A percentile compares a stretch with the other conserved stretches of the same genome.
Evolutionary conservation across 2,329 filamentous ascomycete genomes (phyloP).

Genomic region (Alternaria ethzedia): DNA sequence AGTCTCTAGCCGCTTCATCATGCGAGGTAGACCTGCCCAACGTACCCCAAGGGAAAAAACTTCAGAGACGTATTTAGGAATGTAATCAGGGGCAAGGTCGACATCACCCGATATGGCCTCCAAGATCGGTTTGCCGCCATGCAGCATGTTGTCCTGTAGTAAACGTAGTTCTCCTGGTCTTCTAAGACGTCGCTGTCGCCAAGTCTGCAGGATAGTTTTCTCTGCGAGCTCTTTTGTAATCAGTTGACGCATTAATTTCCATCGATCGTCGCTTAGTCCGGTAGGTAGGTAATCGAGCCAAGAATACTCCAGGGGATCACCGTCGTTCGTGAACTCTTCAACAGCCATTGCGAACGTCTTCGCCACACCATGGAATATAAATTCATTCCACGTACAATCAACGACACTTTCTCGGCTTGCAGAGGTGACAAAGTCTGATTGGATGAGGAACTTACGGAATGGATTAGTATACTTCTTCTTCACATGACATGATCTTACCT

Average conservation of each 20-base stretch:
- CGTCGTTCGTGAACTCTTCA: constrained; percentile 8
- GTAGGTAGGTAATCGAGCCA: constrained; percentile 28
- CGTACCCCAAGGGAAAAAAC: constrained; percentile 8
- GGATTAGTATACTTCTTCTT: background rate
- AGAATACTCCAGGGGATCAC: constrained; percentile 18
- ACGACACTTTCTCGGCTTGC: constrained; percentile 28
- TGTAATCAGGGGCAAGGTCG: constrained; percentile 24
- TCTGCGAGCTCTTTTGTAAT: constrained; percentile 9
- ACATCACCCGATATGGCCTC: constrained; percentile 14
- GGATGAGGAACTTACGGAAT: constrained; percentile 32
- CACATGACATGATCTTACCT: constrained; percentile 15
- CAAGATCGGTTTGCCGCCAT: constrained; percentile 16
- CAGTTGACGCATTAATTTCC: constrained; percentile 7
- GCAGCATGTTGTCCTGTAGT: background rate
- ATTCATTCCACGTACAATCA: constrained; percentile 31
- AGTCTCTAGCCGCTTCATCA: constrained; percentile 10
- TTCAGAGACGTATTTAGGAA: background rate
- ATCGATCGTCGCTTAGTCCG: constrained; percentile 9
- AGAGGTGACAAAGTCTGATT: constrained; percentile 34
- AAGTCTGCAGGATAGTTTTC: constrained; percentile 19
- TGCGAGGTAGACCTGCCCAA: background rate
- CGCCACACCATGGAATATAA: constrained; percentile 16
- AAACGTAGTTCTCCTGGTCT: background rate
- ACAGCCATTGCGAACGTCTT: constrained; percentile 15
- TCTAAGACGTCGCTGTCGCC: constrained; percentile 11